Conservation (phyloP, 2,329 filamentous ascomycete species). For the Beauveria rudraprayagi region DNA sequence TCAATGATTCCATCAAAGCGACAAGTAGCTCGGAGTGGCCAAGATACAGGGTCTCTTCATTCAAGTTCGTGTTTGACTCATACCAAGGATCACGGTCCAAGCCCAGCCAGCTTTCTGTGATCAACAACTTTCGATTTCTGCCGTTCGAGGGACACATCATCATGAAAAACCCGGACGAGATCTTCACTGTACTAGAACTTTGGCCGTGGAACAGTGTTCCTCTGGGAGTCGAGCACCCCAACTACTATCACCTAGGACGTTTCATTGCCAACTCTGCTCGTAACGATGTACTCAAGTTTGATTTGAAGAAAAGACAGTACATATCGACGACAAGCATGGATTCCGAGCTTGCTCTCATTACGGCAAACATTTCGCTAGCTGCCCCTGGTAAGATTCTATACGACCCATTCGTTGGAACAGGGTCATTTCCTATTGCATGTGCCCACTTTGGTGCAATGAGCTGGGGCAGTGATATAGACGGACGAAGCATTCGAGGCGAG, state of each 20-base stretch:
- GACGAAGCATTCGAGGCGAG: constrained; percentile 73
- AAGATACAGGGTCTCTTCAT: constrained; percentile 56
- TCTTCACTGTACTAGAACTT: constrained; percentile 77
- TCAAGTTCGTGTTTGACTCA: constrained; percentile 79
- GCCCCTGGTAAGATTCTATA: constrained; percentile 80
- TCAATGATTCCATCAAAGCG: constrained; percentile 58
- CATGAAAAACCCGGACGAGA: constrained; percentile 64
- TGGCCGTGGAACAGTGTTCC: constrained; percentile 53
- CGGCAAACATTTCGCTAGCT: constrained; percentile 82
- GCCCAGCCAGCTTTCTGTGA: constrained; percentile 60
- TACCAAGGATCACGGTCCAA: constrained; percentile 65
- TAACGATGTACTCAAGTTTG: constrained; percentile 62
- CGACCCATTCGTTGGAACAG: constrained; percentile 93
- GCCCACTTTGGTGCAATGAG: constrained; percentile 81
- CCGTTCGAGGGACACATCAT: constrained; percentile 69
- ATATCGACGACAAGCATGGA: constrained; percentile 98
- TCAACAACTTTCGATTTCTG: constrained; percentile 75
- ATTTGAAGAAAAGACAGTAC: constrained; percentile 87
- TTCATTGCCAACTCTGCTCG: constrained; percentile 59
- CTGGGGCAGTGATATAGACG: constrained; percentile 90
- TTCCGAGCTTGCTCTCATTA: constrained; percentile 81
- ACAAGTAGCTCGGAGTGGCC: constrained; percentile 55
- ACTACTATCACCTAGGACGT: constrained; percentile 61
- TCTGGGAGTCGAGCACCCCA: constrained; percentile 43
- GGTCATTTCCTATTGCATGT: constrained; percentile 83